phyloP scores from a whole-genome alignment of 179 eudicot species.

The Amaranthus tricolor region DNA sequence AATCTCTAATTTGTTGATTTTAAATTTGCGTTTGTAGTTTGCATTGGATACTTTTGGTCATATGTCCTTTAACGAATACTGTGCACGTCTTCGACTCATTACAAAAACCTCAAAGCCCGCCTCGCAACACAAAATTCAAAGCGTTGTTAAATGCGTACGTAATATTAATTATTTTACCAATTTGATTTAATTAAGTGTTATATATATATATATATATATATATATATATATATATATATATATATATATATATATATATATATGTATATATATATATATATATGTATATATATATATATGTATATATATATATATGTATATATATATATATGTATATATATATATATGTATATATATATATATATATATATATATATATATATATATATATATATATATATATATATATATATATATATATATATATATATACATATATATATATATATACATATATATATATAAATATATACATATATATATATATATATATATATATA shows the following conservation, averaged over 20 bases:
- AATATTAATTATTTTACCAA: too few relatives aligned
- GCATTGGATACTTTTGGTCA: too few relatives aligned
- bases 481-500: conserved; percentile 2
- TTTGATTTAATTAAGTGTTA: too few relatives aligned
- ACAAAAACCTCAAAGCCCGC: too few relatives aligned
- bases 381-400: neutral
- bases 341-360: neutral
- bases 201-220: neutral
- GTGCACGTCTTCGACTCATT: too few relatives aligned
- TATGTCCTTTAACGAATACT: too few relatives aligned
- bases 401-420: neutral
- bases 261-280: neutral
- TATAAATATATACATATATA: neutral
- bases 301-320: neutral
- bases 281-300: neutral
- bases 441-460: neutral
- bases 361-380: neutral
- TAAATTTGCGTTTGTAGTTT: too few relatives aligned
- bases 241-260: conserved; percentile 2
- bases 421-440: neutral
- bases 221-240: neutral
- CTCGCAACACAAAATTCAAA: too few relatives aligned
- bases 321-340: neutral
- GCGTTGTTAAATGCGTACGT: too few relatives aligned
- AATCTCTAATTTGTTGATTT: too few relatives aligned